Evolutionary conservation across 2,329 filamentous ascomycete species (phyloP), one percentile per base, ranked within the genome.

Genomic region (Fusarium odoratissimum): DNA sequence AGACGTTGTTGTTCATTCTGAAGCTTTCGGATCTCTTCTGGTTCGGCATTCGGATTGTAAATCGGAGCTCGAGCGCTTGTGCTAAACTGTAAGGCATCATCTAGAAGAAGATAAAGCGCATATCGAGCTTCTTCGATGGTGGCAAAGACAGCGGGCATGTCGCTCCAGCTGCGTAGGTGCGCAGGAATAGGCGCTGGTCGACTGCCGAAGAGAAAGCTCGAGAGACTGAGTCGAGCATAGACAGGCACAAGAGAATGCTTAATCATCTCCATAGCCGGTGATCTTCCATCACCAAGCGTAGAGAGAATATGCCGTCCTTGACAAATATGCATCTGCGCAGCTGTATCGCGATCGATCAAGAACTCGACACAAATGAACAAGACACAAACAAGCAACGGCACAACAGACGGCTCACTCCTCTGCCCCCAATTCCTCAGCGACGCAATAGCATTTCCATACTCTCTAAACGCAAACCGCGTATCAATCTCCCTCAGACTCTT

Each of bases 341-440:
- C 82, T 9, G 78, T 76, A 46, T 85, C 83, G 64, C 88, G 84
- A 41, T 86, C 84, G 38, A 86, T 85, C 65, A 89, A 80, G 72
- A 87, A 87, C 76, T 89, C 88, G 54, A 89, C 84, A 71, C 86
- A 87, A 30, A 86, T 85, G 68, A 89, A 87, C 28, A 89, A 78
- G 2, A 87, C 76, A 67, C 86, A 88, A 10, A 84, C 84, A 6
- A 87, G 78, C 21, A 88, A 73, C 2, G 80, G 80, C 1, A 82
- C 73, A 1, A 77, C 75, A 11, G 78, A 74, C 3, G 73, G 21
- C 68, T 80, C 75, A 76, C 80, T 71, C 21, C 79, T 72, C 49
- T 74, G 67, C 5, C 79, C 74, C 65, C 82, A 82, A 30, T 84
- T 82, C 41, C 83, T 71, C 31, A 88, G 68, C 25, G 82, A 80